A percentile compares a stretch with the other conserved stretches of the same genome.
phyloP scores from a whole-genome alignment of 2,329 filamentous ascomycete species.

The Sporothrix pallida region DNA sequence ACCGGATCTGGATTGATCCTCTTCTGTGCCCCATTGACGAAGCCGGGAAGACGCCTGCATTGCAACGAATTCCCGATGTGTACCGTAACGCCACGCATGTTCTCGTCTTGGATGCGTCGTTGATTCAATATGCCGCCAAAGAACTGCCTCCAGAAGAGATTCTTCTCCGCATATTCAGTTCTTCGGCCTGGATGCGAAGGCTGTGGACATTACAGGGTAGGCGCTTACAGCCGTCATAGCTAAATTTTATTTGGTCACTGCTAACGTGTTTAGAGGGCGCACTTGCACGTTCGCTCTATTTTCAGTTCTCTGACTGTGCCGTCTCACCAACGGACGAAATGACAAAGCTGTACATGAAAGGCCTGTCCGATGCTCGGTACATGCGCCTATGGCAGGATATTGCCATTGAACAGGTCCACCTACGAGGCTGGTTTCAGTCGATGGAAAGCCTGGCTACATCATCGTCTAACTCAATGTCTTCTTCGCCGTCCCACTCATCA shows the following conservation, averaged over 20 bases:
- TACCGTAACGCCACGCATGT: constrained; percentile 45
- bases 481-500: no score
- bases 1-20: constrained; percentile 46
- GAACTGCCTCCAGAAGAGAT: neutral
- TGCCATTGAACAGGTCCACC: constrained; percentile 18
- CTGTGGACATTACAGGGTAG: constrained; percentile 25
- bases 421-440: constrained; percentile 19
- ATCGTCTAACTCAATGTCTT: no score
- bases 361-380: constrained; percentile 13
- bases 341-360: constrained; percentile 10
- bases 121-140: constrained; percentile 40
- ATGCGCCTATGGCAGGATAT: constrained; percentile 28
- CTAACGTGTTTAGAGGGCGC: no score
- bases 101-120: constrained; percentile 45
- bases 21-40: constrained; percentile 44
- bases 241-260: no score
- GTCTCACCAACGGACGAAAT: neutral
- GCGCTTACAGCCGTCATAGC: no score
- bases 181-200: constrained; percentile 18
- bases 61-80: constrained; percentile 45
- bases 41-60: constrained; percentile 41
- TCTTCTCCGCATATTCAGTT: constrained; percentile 28
- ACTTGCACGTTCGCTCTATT: constrained; percentile 27
- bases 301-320: constrained; percentile 26
- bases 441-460: neutral